phyloP scores from a whole-genome alignment of 2,329 filamentous ascomycete genomes.

The Volutella citrinella region DNA sequence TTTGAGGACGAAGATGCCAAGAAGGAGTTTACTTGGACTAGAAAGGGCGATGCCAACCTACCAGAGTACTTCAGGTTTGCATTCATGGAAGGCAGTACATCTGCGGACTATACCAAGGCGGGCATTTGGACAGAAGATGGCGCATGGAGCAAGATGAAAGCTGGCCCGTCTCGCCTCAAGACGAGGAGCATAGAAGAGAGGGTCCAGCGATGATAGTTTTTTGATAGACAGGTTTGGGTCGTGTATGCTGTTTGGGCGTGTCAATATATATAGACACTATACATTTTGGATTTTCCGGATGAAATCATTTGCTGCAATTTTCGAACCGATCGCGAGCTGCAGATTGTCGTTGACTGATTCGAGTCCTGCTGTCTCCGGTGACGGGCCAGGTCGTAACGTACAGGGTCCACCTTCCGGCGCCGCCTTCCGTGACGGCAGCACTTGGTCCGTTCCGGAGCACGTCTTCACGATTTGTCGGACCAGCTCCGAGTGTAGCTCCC shows the following conservation, averaged over 20 bases:
- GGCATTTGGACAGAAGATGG: slow-evolving; percentile 65
- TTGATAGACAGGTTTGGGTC: too few species aligned
- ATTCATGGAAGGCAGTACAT: slow-evolving; percentile 63
- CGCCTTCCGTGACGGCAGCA: too few species aligned
- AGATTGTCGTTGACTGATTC: too few species aligned
- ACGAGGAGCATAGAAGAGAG: slow-evolving; percentile 22
- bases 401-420: too few species aligned
- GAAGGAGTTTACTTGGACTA: slow-evolving; percentile 57
- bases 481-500: too few species aligned
- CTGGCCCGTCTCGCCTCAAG: slow-evolving; percentile 54
- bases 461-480: too few species aligned
- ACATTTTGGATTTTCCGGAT: slow-evolving; percentile 3
- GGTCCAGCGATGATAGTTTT: slow-evolving; percentile 15
- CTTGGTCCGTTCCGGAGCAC: too few species aligned
- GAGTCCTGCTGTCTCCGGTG: too few species aligned
- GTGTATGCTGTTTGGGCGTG: too few species aligned
- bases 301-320: too few species aligned
- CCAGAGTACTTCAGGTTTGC: slow-evolving; percentile 78
- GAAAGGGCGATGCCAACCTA: slow-evolving; percentile 40
- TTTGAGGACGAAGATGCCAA: slow-evolving; percentile 51
- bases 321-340: too few species aligned
- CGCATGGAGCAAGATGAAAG: slow-evolving; percentile 63
- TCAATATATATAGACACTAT: slow-evolving; percentile 4
- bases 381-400: too few species aligned
- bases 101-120: slow-evolving; percentile 72